Conservation (phyloP, 2,329 filamentous ascomycete genomes). For the Hortaea sp. region DNA sequence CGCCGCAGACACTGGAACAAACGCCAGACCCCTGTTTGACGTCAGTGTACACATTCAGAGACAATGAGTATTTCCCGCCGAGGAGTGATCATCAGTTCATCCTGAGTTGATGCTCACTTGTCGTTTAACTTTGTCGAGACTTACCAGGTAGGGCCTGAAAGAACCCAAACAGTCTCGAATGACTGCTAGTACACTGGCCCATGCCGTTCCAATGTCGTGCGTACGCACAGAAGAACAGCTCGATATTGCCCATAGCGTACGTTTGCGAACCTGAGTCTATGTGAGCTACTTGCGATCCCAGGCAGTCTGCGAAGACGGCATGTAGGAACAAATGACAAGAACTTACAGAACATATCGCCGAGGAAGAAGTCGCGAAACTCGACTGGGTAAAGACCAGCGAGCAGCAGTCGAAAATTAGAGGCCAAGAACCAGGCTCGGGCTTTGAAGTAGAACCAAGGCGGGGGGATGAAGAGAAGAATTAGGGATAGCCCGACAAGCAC, state of each 20-base stretch:
- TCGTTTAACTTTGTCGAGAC: background rate
- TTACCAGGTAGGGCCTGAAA: conserved; percentile 59
- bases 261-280: conserved; percentile 53
- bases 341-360: conserved; percentile 48
- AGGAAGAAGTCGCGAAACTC: conserved; percentile 97
- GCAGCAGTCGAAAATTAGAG: conserved; percentile 80
- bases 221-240: conserved; percentile 91
- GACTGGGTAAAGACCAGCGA: conserved; percentile 81
- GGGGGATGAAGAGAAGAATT: conserved; percentile 61
- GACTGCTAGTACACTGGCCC: conserved; percentile 68
- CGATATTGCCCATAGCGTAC: conserved; percentile 80
- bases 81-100: background rate
- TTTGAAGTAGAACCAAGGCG: conserved; percentile 61
- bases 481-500: conserved; percentile 62
- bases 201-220: conserved; percentile 65
- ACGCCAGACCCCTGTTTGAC: conserved; percentile 62
- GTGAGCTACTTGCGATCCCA: background rate
- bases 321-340: background rate
- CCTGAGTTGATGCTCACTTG: no score
- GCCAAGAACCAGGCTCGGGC: conserved; percentile 80
- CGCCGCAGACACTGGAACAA: conserved; percentile 82
- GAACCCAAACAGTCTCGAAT: conserved; percentile 79
- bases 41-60: background rate
- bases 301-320: background rate
- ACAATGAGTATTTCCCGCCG: background rate